Base-by-base conservation (phyloP, 31 red algal species). In the Odonthalia washingtoniensis region DNA sequence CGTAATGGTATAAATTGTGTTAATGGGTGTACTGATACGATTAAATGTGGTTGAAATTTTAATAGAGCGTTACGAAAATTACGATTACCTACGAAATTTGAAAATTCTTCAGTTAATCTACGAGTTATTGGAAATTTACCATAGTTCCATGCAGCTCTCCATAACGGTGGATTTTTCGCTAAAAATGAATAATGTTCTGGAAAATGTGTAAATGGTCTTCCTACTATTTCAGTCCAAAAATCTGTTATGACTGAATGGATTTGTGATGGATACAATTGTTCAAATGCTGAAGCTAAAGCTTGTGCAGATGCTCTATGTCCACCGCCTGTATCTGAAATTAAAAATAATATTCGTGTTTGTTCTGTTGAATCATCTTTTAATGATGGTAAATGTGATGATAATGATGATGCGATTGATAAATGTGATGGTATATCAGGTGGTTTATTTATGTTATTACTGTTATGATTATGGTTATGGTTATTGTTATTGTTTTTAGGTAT, bases 251-350 rank as follows among this genome's bases (percentile, higher is more conserved):
- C 16, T 32, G 75, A 72, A 14, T 92, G 82, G 36, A 94, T 34
- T 24, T 75, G 76, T 0, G 42, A 34, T 17, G 92, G 92, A 70
- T 89, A 98, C 53, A 95, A 77, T 27, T 91, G 39, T 2, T 95
- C 80, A 76, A 98, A 92, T 34, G 92, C 92, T 18, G 76, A 87
- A 43, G 75, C 39, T 3, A 98, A 60, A 40, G 96, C 95, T 33
- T 92, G 46, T 16, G 96, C 96, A 61, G 92, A 95, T 28, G 96
- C 96, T 41, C 96, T 87, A 52, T 98, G 96, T 3, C 94, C 96
- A 68, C 96, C 96, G 60, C 96, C 96, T 24, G 96, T 98, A 60
- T 98, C 96, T 14, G 89, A 89, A 61, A 95, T 95, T 21, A 98
- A 85, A 28, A 98, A 70, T 28, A 98, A 61, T 40, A 93, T 72